Base-by-base conservation (phyloP, 1,139 yeast species). In the Debaryomyces sp. region DNA sequence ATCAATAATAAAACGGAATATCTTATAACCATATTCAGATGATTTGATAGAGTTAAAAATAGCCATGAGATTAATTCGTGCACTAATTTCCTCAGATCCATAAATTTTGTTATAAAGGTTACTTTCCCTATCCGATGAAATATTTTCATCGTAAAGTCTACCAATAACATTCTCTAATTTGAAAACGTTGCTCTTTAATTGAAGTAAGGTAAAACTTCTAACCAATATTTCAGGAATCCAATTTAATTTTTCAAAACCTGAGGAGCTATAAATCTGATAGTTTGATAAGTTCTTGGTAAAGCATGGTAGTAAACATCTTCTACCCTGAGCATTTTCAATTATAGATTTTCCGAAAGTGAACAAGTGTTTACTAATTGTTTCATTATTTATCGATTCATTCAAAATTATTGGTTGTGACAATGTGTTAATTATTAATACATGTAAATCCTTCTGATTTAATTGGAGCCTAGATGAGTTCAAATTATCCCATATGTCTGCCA, bases 301-400 rank as follows among this genome's bases (percentile, higher is more conserved):
- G 0, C 75, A 59, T 0, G 96, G 94, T 24, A 89, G 67, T 12
- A 91, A 67, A 9, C 88, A 77, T 55, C 96, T 80, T 64, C 97
- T 80, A 0, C 89, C 85, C 47, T 66, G 74, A 1, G 95, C 69
- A 48, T 77, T 75, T 1, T 67, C 59, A 50, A 87, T 68, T 2
- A 85, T 71, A 0, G 80, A 74, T 3, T 58, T 47, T 5, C 80
- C 71, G 47, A 84, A 75, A 4, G 55, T 59, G 2, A 58, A 57
- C 2, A 87, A 55, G 0, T 62, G 51, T 3, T 52, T 54, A 1
- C 67, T 61, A 2, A 73, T 41, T 1, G 52, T 52, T 22, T 45
- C 48, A 45, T 70, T 62, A 6, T 67, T 59, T 2, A 49, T 44
- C 0, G 71, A 57, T 4, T 49, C 43, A 15, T 43, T 46, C 42